phyloP scores from a whole-genome alignment of 2,329 filamentous ascomycete species.

The Sporothrix brunneoviolacea region DNA sequence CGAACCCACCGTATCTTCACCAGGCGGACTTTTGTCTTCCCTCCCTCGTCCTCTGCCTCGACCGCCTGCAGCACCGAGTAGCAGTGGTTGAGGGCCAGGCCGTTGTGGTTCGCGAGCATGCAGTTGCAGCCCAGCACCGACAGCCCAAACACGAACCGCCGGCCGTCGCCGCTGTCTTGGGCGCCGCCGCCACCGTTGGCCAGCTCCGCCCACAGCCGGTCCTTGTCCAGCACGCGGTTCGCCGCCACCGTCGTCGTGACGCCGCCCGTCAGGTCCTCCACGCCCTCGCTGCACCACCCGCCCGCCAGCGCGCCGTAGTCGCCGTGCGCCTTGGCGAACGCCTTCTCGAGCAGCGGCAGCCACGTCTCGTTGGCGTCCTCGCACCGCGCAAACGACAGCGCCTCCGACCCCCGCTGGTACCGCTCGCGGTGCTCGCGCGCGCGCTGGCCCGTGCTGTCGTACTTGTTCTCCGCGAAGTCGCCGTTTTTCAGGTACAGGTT shows the following conservation, averaged over 20 bases:
- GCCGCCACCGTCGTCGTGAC: slow-evolving; percentile 50
- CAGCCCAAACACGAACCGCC: slow-evolving; percentile 56
- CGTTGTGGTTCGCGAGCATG: slow-evolving; percentile 8
- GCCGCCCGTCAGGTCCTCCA: slow-evolving; percentile 48
- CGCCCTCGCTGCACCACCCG: slow-evolving; percentile 51
- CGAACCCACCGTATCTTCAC: too few relatives aligned
- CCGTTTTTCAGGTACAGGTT: slow-evolving; percentile 57
- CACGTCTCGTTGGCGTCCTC: slow-evolving; percentile 65
- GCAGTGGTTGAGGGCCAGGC: slow-evolving; percentile 36
- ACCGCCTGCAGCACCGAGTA: slow-evolving; percentile 45
- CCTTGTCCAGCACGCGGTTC: slow-evolving; percentile 56
- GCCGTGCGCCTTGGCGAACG: slow-evolving; percentile 69
- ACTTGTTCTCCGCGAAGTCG: slow-evolving; percentile 37
- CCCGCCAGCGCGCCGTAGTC: slow-evolving; percentile 64
- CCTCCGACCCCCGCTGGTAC: slow-evolving; percentile 61
- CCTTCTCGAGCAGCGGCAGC: slow-evolving; percentile 67
- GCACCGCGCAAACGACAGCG: slow-evolving; percentile 65
- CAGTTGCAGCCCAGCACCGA: slow-evolving; percentile 24
- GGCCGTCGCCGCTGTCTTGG: too few relatives aligned
- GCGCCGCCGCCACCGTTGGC: slow-evolving; percentile 50
- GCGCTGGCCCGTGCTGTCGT: slow-evolving; percentile 36
- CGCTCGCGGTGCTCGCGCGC: slow-evolving; percentile 54
- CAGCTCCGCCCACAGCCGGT: slow-evolving; percentile 64
- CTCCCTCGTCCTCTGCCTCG: slow-evolving; percentile 37
- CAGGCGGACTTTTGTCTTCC: slow-evolving; percentile 29